Percentiles rank a stretch among this genome's conserved stretches.
These are phyloP conservation scores for Lasiosphaeria hispida DNA, from an alignment of 495 filamentous ascomycete species.

Conservation along the genomic window DNA sequence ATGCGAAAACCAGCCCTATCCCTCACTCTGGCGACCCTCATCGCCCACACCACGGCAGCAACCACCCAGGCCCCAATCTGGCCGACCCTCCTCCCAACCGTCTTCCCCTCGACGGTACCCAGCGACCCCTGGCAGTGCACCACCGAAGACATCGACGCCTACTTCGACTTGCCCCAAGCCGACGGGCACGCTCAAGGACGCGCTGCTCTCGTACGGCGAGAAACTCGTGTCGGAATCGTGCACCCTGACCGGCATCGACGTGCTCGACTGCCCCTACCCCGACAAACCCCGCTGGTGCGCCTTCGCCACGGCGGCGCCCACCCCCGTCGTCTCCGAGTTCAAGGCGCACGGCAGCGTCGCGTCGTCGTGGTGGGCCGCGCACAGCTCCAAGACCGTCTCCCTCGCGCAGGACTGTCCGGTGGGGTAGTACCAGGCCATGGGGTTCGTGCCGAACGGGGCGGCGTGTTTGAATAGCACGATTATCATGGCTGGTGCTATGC, in stretches of 20 bases:
- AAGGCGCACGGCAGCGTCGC: background rate
- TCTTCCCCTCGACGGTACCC: too few relatives aligned
- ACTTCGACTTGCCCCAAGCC: too few relatives aligned
- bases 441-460: background rate
- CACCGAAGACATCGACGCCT: too few relatives aligned
- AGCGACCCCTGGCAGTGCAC: too few relatives aligned
- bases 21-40: too few relatives aligned
- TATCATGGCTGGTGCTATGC: background rate
- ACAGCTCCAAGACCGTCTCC: background rate
- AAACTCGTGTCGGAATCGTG: background rate
- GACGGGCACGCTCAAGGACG: too few relatives aligned
- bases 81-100: too few relatives aligned
- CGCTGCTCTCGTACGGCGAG: too few relatives aligned
- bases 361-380: background rate
- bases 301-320: background rate
- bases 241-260: background rate
- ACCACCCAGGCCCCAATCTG: too few relatives aligned
- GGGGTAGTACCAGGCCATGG: background rate
- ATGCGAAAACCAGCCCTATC: too few relatives aligned
- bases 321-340: background rate
- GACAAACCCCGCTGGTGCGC: background rate
- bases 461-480: background rate
- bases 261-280: background rate
- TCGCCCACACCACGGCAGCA: too few relatives aligned
- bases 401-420: background rate